Base-by-base conservation (phyloP, 441 rosid species). In the Populus hybrid region DNA sequence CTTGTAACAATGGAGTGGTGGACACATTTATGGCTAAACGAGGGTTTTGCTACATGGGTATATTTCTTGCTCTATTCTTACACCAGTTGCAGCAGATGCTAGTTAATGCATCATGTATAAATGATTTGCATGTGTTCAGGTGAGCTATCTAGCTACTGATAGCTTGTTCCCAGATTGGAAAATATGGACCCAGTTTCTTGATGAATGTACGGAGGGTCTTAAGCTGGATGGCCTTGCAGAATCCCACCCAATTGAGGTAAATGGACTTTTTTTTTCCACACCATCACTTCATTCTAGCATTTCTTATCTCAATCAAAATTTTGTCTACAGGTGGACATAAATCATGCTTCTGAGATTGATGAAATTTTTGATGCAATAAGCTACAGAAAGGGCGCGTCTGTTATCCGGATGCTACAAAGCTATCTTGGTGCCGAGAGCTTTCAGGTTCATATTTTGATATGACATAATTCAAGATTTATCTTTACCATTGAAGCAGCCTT, bases 1-100 rank as follows among this genome's bases (percentile, higher is more conserved):
- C 98, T 95, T 78, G 99, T 95, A 75, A 94, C 99, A 71, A 94
- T 95, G 99, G 98, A 95, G 83, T 95, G 99, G 99, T 95, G 99
- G 98, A 94, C 98, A 1, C 92, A 95, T 85, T 86, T 95, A 75
- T 95, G 98, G 99, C 90, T 94, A 73, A 95, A 95, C 73, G 99
- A 95, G 85, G 99, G 99, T 79, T 95, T 95, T 87, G 99, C 99
- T 32, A 95, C 98, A 42, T 95, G 99, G 99, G 99, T 95, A 90
- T 86, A 84, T 68, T 26, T 82, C 73, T 72, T 70, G 69, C 12
- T 69, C 61, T 40, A 53, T 65, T 70, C 32, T 69, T 32, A 24
- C 53, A 23, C 28, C 18, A 23, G 8, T 32, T 65, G 24, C 53
- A 61, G 23, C 71, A 38, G 30, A 24, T 65, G n/a, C 59, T 38